Evolutionary conservation across 2,329 filamentous ascomycete genomes (phyloP), one percentile per base, ranked within the genome.

Genomic region (Neonectria punicea): DNA sequence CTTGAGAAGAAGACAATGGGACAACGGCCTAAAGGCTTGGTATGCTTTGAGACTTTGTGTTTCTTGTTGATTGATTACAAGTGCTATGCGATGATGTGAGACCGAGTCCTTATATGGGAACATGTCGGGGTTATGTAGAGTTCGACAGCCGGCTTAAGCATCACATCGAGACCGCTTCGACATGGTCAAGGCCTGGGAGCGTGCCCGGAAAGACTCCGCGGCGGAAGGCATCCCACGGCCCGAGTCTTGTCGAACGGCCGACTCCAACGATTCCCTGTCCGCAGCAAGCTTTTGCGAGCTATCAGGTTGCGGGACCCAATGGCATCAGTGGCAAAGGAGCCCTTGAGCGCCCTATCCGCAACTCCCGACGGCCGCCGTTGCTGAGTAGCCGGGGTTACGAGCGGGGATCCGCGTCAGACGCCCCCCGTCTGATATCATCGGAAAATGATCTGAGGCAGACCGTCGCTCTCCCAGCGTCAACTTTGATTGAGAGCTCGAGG

Each of bases 181-280:
- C 58, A 60, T 57, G 55, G 55, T 63, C 65, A 49, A 44, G 32
- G 55, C 59, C 64, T 65, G 61, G 60, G 60, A 67, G 58, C 44
- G 50, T 63, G 66, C 53, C 71, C 73, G 73, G 73, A 75, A 75
- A 57, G 57, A 47, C 70, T 72, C 73, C 73, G 73, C 72, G 67
- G 63, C 56, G 30, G 56, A 72, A 67, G 71, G 71, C 61, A 73
- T 68, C 54, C 44, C 55, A 56, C 73, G 73, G 73, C 70, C 73
- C 73, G 67, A 75, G 65, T 65, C 25, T 62, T 61, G 65, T 65
- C 54, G 47, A 46, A 61, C 58, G 66, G 60, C 30, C 46, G 50
- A 47, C 44, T 53, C 34, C 49, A 30, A 25, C 46, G 58, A 53
- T 70, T 63, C 44, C 66, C 61, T 61, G 34, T 53, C 61, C 56